phyloP scores from a whole-genome alignment of 2,329 filamentous ascomycete genomes.

The Emmonsiellopsis sp. region DNA sequence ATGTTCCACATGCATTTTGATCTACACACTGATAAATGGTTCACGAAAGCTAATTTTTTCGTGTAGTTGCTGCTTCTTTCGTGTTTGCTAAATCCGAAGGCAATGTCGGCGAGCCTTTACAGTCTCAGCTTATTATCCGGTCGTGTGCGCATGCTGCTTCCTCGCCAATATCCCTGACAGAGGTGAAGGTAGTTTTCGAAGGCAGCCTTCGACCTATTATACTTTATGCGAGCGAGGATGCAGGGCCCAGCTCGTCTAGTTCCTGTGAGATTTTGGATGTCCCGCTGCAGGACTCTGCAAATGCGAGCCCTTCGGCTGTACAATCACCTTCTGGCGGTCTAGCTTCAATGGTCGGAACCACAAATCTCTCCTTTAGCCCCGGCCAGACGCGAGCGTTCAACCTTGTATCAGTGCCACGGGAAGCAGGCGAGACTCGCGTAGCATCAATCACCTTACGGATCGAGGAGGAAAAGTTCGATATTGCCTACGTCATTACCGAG shows the following conservation, averaged over 20 bases:
- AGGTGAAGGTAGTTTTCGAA: conserved; percentile 45
- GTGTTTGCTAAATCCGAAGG: conserved; percentile 47
- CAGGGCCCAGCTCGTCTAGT: conserved; percentile 15
- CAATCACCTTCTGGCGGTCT: conserved; percentile 27
- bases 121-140: conserved; percentile 46
- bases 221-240: conserved; percentile 26
- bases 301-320: conserved; percentile 18
- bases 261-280: conserved; percentile 23
- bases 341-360: conserved; percentile 44
- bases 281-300: conserved; percentile 15
- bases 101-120: conserved; percentile 50
- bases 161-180: conserved; percentile 39
- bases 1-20: conserved; percentile 17
- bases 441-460: conserved; percentile 55
- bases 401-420: conserved; percentile 64
- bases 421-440: conserved; percentile 68
- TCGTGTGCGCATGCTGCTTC: conserved; percentile 41
- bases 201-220: conserved; percentile 38
- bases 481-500: conserved; percentile 55
- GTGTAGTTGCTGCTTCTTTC: conserved; percentile 42
- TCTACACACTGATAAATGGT: not conserved
- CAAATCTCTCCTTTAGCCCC: conserved; percentile 58
- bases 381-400: conserved; percentile 62
- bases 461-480: conserved; percentile 55
- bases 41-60: conserved; percentile 12